Conservation (phyloP, 1,284 basidiomycete genomes). For the Tausonia pullulans region DNA sequence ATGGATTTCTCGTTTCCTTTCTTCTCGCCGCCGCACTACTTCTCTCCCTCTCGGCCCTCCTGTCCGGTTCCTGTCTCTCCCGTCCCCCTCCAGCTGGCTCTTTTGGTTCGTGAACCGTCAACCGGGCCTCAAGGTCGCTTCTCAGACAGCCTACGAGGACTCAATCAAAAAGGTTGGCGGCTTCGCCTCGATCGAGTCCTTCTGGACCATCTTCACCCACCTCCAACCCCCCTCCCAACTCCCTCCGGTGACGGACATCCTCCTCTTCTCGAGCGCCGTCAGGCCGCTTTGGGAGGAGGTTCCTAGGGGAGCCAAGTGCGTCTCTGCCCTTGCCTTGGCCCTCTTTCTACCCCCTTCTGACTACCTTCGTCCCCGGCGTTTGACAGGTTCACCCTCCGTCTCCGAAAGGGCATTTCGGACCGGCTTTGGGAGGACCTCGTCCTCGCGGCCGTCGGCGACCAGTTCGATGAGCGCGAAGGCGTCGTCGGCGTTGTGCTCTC, state of each 20-base stretch:
- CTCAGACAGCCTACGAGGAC: constrained; percentile 34
- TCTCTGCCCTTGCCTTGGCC: neutral
- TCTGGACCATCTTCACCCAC: constrained; percentile 36
- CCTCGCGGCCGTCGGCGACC: constrained; percentile 34
- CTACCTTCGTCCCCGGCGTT: constrained; percentile 22
- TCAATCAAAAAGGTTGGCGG: constrained; percentile 36
- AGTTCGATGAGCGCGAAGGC: constrained; percentile 29
- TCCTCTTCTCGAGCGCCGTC: constrained; percentile 30
- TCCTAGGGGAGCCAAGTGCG: constrained; percentile 27
- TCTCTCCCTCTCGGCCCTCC: neutral
- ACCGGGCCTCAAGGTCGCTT: constrained; percentile 30
- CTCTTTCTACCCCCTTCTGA: neutral
- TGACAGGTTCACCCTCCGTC: constrained; percentile 32
- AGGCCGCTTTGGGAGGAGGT: constrained; percentile 37
- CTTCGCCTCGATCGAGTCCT: constrained; percentile 37
- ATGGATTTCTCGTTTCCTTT: neutral
- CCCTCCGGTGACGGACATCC: constrained; percentile 34
- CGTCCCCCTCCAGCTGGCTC: constrained; percentile 29
- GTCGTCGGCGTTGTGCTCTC: constrained; percentile 33
- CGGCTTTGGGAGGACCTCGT: constrained; percentile 28
- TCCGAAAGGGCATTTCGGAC: constrained; percentile 32
- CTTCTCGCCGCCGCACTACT: neutral
- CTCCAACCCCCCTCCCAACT: constrained; percentile 33
- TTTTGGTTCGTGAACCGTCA: constrained; percentile 35
- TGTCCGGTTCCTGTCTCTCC: neutral